Conservation (phyloP, 345 rosid genomes). For the Gynandropsis gynandra region DNA sequence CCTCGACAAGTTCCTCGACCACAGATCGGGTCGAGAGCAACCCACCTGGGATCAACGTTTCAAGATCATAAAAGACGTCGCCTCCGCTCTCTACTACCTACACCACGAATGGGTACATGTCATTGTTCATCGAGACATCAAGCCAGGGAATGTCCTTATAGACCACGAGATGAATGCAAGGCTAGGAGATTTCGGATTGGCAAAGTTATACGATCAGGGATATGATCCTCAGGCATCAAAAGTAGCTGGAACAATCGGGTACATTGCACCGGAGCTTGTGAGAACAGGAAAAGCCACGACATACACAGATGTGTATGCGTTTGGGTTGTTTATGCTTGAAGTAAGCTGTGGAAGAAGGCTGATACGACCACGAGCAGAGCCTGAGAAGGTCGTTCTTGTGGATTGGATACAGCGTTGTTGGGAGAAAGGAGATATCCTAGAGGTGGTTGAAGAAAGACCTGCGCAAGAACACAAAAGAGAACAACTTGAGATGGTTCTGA, state of each 20-base stretch:
- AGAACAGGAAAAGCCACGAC: constrained; percentile 33
- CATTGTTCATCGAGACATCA: constrained; percentile 39
- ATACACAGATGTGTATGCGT: constrained; percentile 28
- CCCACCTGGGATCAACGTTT: constrained; percentile 34
- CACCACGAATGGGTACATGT: constrained; percentile 43
- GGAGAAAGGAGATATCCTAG: constrained; percentile 17
- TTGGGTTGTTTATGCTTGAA: constrained; percentile 34
- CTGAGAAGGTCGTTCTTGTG: constrained; percentile 43
- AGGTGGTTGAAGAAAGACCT: constrained; percentile 5
- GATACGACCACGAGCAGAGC: constrained; percentile 30
- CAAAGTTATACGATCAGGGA: constrained; percentile 33
- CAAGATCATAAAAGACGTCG: constrained; percentile 31
- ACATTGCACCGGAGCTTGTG: constrained; percentile 34
- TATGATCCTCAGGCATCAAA: constrained; percentile 26
- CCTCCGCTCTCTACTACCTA: constrained; percentile 31
- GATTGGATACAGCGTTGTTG: constrained; percentile 15
- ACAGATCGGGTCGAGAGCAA: not conserved
- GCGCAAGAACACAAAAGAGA: not conserved
- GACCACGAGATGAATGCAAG: constrained; percentile 33
- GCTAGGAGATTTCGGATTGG: constrained; percentile 38
- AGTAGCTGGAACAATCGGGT: constrained; percentile 34
- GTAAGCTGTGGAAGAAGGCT: constrained; percentile 37
- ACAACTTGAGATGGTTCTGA: constrained; percentile 14
- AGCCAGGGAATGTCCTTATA: constrained; percentile 30
- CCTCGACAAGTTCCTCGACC: constrained; percentile 33